Evolutionary conservation across 1,284 basidiomycete species (phyloP), one percentile per base, ranked within the genome.

Genomic region (Irpex sp.): DNA sequence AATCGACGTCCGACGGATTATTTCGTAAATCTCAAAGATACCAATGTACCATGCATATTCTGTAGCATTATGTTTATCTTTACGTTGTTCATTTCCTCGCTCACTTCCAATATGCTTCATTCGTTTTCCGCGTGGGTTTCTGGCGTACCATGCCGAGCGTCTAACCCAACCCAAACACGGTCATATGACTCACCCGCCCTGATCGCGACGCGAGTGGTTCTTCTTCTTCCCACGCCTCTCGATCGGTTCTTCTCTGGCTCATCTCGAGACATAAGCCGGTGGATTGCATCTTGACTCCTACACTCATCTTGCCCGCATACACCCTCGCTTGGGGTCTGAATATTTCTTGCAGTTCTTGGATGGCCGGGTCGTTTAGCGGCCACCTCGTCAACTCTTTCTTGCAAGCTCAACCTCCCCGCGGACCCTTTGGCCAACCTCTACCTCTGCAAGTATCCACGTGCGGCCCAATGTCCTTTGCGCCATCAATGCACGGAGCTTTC

Each of bases 391-490:
- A 82, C 60, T 77, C 79, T 4, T 81, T 71, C 73, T 63, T 75
- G 70, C 61, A 56, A 56, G 64, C 69, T 59, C 60, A 71, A 68
- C 66, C 60, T 4, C 68, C 72, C 67, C 55, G 72, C 6, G 70
- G 71, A 13, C 75, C 76, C 8, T 78, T 77, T 63, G 74, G 75
- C 21, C 75, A 75, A 68, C 44, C 64, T 21, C 60, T 58, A 61
- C 63, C 66, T 4, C 64, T 76, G 1, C 67, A 71, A 52, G 71
- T 86, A 52, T 68, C 81, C n/a, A 79, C 76, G 19, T 77, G 78
- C 70, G 86, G 85, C 7, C 70, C 83, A 36, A 82, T 86, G 79
- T 82, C 85, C 3, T 89, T 86, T 70, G 81, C 83, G 58, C 73
- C 84, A 3, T 76, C 76, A 26, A 82, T 83, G 77, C 86, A 88